Base-by-base conservation (phyloP, 1,139 yeast genomes). In the Nakaseomyces kungkrabaensis region DNA sequence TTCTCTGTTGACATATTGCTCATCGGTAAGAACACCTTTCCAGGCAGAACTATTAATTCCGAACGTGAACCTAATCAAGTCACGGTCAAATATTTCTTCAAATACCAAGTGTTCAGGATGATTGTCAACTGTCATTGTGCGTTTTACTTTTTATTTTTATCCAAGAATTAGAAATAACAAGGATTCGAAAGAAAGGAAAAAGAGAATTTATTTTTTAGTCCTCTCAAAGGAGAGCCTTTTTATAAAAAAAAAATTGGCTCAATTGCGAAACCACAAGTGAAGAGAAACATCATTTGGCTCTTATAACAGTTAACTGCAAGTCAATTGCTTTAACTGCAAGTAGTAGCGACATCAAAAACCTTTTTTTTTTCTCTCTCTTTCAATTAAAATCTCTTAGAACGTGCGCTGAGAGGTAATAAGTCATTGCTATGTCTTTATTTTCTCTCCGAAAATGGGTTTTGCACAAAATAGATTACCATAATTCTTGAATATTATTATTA, bases 1-100 rank as follows among this genome's bases (percentile, higher is more conserved):
- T 58, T 81, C 86, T 59, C 86, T 68, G 11, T 68, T 69, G 22
- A 75, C 70, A 56, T 80, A 81, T 49, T 79, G 76, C 24, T 76
- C 73, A 2, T 57, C 51, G 0, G 76, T 65, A 42, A 79, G 67
- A 22, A 63, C 60, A 17, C 78, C 79, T 45, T 56, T 59, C 92
- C 92, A 85, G 3, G 74, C 67, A 2, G 52, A 68, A 4, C 77
- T 69, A 62, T 80, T 81, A 52, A 73, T 72, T 24, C 58, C 33
- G 50, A 73, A 77, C 34, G 85, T 79, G 60, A 67, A 73, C 43
- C 72, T 68, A 47, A 79, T 73, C 34, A 71, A 60, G 33, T 72
- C 74, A 11, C 66, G 64, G 51, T 77, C 81, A 0, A 56, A 49
- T 13, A 52, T 51, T 32, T 50, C 51, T 48, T 57, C 59, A 37